phyloP scores from a whole-genome alignment of 495 filamentous ascomycete genomes.

The Trichoderma virens region DNA sequence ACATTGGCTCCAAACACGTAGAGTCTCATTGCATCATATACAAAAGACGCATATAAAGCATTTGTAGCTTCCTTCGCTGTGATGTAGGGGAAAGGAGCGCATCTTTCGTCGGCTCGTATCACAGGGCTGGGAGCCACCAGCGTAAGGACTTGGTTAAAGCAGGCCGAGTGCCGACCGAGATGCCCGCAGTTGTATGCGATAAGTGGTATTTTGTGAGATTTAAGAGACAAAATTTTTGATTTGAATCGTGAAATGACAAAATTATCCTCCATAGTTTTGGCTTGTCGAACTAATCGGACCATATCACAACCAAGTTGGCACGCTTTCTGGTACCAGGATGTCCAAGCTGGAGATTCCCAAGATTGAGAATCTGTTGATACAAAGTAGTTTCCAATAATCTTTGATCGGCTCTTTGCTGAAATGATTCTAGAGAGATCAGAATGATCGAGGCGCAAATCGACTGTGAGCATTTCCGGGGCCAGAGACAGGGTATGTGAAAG shows the following conservation, averaged over 20 bases:
- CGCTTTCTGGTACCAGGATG: conserved; percentile 48
- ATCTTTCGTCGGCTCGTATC: not conserved
- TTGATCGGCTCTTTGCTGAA: conserved; percentile 48
- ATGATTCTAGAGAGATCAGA: conserved; percentile 40
- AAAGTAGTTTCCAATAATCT: conserved; percentile 54
- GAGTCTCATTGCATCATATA: conserved; percentile 55
- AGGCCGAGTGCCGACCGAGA: conserved; percentile 54
- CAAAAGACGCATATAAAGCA: conserved; percentile 43
- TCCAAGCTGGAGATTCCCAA: conserved; percentile 51
- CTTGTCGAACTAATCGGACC: conserved; percentile 51
- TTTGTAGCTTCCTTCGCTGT: conserved; percentile 54
- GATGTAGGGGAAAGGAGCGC: conserved; percentile 27
- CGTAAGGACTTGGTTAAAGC: conserved; percentile 60
- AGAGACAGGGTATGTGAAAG: conserved; percentile 55
- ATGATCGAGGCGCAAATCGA: conserved; percentile 51
- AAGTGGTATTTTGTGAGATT: conserved; percentile 41
- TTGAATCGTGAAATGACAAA: conserved; percentile 47
- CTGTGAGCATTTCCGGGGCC: conserved; percentile 57
- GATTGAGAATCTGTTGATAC: conserved; percentile 29
- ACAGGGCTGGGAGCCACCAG: conserved; percentile 34
- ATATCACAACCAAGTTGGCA: conserved; percentile 53
- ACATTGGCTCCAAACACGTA: conserved; percentile 65
- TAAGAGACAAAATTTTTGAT: conserved; percentile 31
- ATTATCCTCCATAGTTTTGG: conserved; percentile 49
- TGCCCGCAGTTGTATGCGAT: conserved; percentile 62